phyloP scores from a whole-genome alignment of 768 basidiomycete species.

The Tephrocybe sp. region DNA sequence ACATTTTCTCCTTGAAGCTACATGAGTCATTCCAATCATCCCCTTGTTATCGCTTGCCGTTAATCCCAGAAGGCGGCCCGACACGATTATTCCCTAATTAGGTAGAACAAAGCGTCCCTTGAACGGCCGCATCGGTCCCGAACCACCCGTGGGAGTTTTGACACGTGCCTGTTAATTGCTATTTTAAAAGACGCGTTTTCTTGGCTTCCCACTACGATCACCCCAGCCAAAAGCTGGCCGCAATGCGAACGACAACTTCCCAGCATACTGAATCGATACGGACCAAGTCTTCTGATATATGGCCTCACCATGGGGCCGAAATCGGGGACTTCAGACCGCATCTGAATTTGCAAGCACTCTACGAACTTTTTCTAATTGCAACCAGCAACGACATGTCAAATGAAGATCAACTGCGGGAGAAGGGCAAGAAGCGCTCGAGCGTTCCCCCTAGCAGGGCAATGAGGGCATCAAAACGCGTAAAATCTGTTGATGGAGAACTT shows the following conservation, averaged over 20 bases:
- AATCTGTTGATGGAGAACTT: not conserved
- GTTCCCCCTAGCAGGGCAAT: not conserved
- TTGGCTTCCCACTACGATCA: not conserved
- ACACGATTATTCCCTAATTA: too few relatives aligned
- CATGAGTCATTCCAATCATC: too few relatives aligned
- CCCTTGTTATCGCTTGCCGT: too few relatives aligned
- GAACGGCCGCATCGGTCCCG: slow-evolving; percentile 3
- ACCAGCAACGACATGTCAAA: slow-evolving; percentile 17
- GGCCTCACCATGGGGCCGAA: slow-evolving; percentile 9
- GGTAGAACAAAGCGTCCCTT: too few relatives aligned
- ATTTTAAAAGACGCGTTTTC: slow-evolving; percentile 9
- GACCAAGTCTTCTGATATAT: slow-evolving; percentile 10
- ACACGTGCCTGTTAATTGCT: slow-evolving; percentile 4
- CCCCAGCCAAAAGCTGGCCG: not conserved
- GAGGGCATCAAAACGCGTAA: slow-evolving; percentile 17
- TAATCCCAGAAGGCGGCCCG: too few relatives aligned
- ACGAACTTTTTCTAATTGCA: slow-evolving; percentile 19
- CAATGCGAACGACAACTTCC: slow-evolving; percentile 19
- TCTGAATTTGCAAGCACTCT: slow-evolving; percentile 24
- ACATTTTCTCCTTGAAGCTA: too few relatives aligned
- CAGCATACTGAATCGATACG: slow-evolving; percentile 13
- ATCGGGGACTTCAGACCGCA: slow-evolving; percentile 19
- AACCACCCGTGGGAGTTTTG: not conserved
- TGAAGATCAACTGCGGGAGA: not conserved
- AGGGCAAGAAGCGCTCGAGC: slow-evolving; percentile 21